These are phyloP conservation scores for Batkoa obscura DNA, from an alignment of 371 early-diverging fungal genomes.

Conservation along the genomic window DNA sequence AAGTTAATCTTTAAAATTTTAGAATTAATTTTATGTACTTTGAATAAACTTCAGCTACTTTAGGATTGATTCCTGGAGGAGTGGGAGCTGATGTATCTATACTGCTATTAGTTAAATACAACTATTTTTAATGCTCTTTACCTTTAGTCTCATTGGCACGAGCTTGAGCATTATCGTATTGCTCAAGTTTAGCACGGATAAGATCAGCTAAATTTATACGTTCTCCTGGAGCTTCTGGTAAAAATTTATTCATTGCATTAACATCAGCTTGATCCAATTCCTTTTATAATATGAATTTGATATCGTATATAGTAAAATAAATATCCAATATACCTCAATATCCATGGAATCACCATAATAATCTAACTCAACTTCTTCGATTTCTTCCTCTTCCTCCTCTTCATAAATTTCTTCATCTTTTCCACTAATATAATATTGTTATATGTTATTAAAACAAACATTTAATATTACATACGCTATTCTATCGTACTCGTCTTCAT, in stretches of 20 bases:
- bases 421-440: slow-evolving; percentile 14
- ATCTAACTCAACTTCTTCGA: slow-evolving; percentile 27
- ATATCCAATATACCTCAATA: slow-evolving; percentile 13
- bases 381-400: slow-evolving; percentile 25
- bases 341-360: slow-evolving; percentile 20
- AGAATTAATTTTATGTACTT: slow-evolving; percentile 31
- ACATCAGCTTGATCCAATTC: slow-evolving; percentile 60
- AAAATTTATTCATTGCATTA: slow-evolving; percentile 64
- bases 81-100: slow-evolving; percentile 14
- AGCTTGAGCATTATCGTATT: slow-evolving; percentile 30
- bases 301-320: not conserved
- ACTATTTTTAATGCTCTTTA: not conserved
- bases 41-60: slow-evolving; percentile 85
- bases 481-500: slow-evolving; percentile 13
- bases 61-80: slow-evolving; percentile 50
- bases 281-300: slow-evolving; percentile 8
- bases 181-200: slow-evolving; percentile 90
- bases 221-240: slow-evolving; percentile 61
- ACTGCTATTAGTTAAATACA: not conserved
- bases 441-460: slow-evolving; percentile 6
- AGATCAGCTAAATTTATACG: slow-evolving; percentile 70
- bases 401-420: slow-evolving; percentile 23
- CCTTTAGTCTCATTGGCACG: not conserved
- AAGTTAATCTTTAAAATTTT: not conserved
- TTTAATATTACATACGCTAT: slow-evolving; percentile 1